Base-by-base conservation (phyloP, 495 filamentous ascomycete genomes). In the Aspergillus olivimuriae region DNA sequence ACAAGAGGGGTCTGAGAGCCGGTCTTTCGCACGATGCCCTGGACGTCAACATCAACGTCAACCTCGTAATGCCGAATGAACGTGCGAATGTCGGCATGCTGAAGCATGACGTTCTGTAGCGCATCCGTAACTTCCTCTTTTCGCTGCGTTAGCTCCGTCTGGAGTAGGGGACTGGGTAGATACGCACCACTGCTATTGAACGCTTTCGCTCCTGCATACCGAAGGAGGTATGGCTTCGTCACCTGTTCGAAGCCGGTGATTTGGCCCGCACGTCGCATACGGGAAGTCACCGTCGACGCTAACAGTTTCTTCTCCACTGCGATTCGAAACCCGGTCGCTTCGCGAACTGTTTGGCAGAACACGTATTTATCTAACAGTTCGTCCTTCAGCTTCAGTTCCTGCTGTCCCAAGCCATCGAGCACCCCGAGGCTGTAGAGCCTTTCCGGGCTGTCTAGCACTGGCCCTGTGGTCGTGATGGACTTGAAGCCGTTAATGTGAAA, bases 91-190 rank as follows among this genome's bases (percentile, higher is more conserved):
- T 53, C 50, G 26, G 53, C 37, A 47, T 63, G 61, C 41, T 61
- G 49, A n/a, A 62, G 47, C 20, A 65, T 65, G 23, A 59, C 36
- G 37, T 59, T 64, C 52, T 64, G 52, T 11, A 66, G 39, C n/a
- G 51, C 51, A 41, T 66, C 52, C 31, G 51, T 56, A 32, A 65
- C 49, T 18, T 65, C 49, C 19, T 48, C 57, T 61, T 43, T 58
- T 4, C 28, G 28, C 32, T 35, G n/a, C 22, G 30, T 46, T 41
- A 48, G 18, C 39, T 23, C 15, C 37, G 19, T 33, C 18, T 24
- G 16, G 14, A 31, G 20, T 9, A 11, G 15, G 28, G 21, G 30
- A 33, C 32, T 23, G 24, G 24, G 5, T 14, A 12, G 14, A 49
- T 41, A 52, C 53, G 46, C 43, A 60, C 52, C 38, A 34, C 55